Percentiles rank a stretch among this genome's conserved stretches.
Evolutionary conservation across 1,139 yeast genomes (phyloP).

Genomic region (Saccharomyces hybrid): DNA sequence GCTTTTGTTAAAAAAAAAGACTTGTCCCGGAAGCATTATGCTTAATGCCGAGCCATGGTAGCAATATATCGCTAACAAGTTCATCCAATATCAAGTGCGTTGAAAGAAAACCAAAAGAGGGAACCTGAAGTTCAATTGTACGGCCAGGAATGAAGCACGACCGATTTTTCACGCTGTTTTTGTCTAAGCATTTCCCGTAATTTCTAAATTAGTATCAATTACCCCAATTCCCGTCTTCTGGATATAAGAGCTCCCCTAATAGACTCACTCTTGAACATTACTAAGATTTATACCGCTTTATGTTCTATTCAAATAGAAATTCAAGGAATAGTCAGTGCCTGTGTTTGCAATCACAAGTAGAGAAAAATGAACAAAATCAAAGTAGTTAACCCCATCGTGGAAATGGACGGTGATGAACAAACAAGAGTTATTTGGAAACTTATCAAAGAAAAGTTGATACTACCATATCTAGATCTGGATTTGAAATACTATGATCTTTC

Average conservation of each 20-base stretch:
- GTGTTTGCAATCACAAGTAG: too few relatives aligned
- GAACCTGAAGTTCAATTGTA: too few relatives aligned
- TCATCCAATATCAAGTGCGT: too few relatives aligned
- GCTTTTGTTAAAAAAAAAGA: too few relatives aligned
- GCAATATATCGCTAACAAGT: too few relatives aligned
- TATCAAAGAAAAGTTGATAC: conserved; percentile 72
- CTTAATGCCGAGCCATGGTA: background rate
- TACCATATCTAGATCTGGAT: conserved; percentile 78
- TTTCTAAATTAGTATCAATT: background rate
- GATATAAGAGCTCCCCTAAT: background rate
- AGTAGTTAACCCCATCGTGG: conserved; percentile 84
- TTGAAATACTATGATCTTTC: conserved; percentile 88
- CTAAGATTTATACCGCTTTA: too few relatives aligned
- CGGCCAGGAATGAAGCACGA: too few relatives aligned
- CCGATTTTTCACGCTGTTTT: too few relatives aligned
- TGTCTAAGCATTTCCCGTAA: background rate
- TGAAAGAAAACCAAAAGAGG: background rate
- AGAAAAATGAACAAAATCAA: conserved; percentile 46
- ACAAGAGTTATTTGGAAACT: conserved; percentile 85
- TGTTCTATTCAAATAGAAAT: too few relatives aligned
- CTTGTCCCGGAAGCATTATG: background rate
- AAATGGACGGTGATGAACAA: conserved; percentile 94
- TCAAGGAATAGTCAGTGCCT: too few relatives aligned
- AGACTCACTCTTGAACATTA: background rate
- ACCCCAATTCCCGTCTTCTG: background rate